Percentiles rank a stretch among this genome's conserved stretches.
Evolutionary conservation across 2,329 filamentous ascomycete species (phyloP).

Genomic region (Hypocrella siamensis): DNA sequence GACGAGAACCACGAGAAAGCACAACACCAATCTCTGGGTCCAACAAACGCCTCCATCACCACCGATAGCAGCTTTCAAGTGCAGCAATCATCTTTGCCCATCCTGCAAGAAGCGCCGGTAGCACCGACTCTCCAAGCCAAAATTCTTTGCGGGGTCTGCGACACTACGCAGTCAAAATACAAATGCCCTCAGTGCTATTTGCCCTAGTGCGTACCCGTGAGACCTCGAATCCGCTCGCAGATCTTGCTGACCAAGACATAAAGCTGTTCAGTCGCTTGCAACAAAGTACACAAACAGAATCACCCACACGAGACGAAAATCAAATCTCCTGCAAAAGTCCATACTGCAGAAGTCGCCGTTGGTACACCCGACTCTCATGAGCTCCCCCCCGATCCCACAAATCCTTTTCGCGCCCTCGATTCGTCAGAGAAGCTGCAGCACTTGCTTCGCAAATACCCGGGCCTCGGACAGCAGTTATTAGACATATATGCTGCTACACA

Average conservation of each 20-base stretch:
- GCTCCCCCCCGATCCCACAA: constrained; percentile 10
- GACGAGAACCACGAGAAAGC: no score
- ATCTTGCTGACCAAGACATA: no score
- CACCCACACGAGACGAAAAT: constrained; percentile 26
- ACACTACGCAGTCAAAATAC: constrained; percentile 37
- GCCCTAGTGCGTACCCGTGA: constrained; percentile 39
- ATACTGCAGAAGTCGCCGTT: constrained; percentile 1
- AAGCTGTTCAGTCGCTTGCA: constrained; percentile 46
- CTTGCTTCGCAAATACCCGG: constrained; percentile 38
- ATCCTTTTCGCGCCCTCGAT: constrained; percentile 37
- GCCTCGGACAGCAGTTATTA: constrained; percentile 28
- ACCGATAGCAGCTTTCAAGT: no score
- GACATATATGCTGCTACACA: constrained; percentile 34
- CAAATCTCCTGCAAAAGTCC: constrained; percentile 8
- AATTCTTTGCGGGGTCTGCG: constrained; percentile 39
- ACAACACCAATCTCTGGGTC: no score
- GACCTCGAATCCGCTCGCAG: no score
- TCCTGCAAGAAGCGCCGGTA: no score
- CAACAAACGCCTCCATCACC: no score
- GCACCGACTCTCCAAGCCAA: no score
- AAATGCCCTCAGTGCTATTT: constrained; percentile 44
- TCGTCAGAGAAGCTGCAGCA: constrained; percentile 30
- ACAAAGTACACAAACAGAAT: constrained; percentile 32
- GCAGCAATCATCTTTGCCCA: no score
- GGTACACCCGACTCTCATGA: neutral